Evolutionary conservation across 805 yeast species (phyloP), one percentile per base, ranked within the genome.

Genomic region (Candida krabiensis): DNA sequence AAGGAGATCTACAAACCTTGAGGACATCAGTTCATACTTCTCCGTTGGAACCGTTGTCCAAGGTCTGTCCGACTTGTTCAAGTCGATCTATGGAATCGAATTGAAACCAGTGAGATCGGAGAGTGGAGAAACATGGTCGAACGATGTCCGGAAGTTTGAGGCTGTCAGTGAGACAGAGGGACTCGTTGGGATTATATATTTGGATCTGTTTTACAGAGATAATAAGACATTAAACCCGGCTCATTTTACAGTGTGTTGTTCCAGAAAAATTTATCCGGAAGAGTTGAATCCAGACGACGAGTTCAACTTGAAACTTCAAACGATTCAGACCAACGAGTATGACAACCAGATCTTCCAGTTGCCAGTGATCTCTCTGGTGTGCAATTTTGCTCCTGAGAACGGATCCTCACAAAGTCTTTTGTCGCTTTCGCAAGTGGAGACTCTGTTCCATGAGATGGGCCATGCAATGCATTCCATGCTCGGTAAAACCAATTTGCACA

Each of bases 401-500:
- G 47, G 51, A 5, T 53, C 55, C 4, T 52, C 43, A 5, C 74
- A 77, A 16, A 80, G 90, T 21, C 65, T 86, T 14, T 63, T 91
- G 27, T 70, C 82, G 9, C 69, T 86, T 40, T 76, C 73, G 40
- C 98, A 93, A 53, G 89, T 91, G 15, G 96, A 91, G 52, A 93
- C 99, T 0, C 66, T 93, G 14, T 93, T 93, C 67, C 99, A 93
- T 63, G 99, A 93, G 63, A 89, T 93, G 96, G 99, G 99, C 1
- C 99, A 93, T 62, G 98, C 98, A 1, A 85, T 93, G 78, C 99
- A 93, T 60, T 87, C 97, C 3, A 91, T 93, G 96, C 66, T 93
- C 15, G 99, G 98, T 0, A 74, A 91, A 45, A 93, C 99, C 0
- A 72, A 82, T 29, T 65, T 91, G 36, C 99, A 93, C 58, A 93